Conservation (phyloP, 305 asterid species). For the Fraxinus angustifolia region DNA sequence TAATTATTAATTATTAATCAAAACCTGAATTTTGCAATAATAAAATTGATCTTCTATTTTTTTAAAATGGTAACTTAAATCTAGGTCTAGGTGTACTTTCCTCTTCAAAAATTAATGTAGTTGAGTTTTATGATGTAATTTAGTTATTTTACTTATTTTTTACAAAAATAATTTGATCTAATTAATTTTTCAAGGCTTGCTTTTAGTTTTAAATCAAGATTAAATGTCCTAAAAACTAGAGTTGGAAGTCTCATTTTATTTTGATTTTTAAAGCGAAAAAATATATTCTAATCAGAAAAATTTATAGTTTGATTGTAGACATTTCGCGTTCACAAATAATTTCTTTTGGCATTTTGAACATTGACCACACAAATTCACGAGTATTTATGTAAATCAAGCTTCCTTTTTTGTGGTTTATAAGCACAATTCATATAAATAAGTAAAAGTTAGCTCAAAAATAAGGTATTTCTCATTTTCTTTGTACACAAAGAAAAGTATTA, state of each 20-base stretch:
- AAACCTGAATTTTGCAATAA: too few species aligned
- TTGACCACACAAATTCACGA: not conserved
- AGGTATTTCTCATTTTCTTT: not conserved
- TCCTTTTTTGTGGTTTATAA: not conserved
- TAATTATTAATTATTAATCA: too few species aligned
- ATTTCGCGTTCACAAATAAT: not conserved
- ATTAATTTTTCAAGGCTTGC: not conserved
- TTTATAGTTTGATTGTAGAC: not conserved
- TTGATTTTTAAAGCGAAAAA: too few species aligned
- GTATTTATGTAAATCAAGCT: not conserved
- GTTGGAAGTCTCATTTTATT: not conserved
- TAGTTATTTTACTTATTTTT: too few species aligned
- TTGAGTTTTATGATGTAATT: too few species aligned
- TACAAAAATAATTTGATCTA: not conserved
- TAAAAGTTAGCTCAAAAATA: not conserved
- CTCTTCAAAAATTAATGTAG: too few species aligned
- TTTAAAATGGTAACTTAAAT: too few species aligned
- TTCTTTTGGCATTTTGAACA: not conserved
- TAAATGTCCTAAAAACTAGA: not conserved
- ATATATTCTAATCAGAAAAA: too few species aligned
- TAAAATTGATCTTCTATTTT: too few species aligned
- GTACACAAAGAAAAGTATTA: not conserved
- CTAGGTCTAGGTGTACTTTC: too few species aligned
- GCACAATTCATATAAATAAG: not conserved
- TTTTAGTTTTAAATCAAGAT: too few species aligned